A percentile compares a stretch with the other conserved stretches of the same genome.
phyloP scores from a whole-genome alignment of 805 yeast species.

The Starmerella gropengiesseri region DNA sequence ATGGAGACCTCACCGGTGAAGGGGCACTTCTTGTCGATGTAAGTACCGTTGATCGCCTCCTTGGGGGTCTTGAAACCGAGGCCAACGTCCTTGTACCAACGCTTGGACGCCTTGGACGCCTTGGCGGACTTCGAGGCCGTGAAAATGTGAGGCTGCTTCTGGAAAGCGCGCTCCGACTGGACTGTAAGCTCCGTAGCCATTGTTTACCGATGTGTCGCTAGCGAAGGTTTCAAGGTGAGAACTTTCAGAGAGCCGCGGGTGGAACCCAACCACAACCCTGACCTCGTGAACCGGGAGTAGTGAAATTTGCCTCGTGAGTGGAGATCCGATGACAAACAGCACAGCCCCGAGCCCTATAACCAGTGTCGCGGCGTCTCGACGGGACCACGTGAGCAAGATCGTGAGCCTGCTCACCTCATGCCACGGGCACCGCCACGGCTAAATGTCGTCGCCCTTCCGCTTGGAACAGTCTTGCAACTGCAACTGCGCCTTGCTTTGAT shows the following conservation, averaged over 20 bases:
- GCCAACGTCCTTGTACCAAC: slow-evolving; percentile 99
- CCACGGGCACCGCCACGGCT: too few species aligned
- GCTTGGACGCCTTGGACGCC: slow-evolving; percentile 97
- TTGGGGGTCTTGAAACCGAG: slow-evolving; percentile 99
- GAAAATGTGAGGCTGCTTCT: slow-evolving; percentile 99
- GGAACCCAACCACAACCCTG: slow-evolving; percentile 15
- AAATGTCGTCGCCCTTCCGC: too few species aligned
- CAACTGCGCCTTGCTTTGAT: too few species aligned
- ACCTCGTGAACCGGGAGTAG: not conserved
- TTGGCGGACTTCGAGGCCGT: slow-evolving; percentile 97
- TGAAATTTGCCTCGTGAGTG: slow-evolving; percentile 10
- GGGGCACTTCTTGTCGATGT: slow-evolving; percentile 99
- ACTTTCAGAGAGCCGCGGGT: slow-evolving; percentile 12
- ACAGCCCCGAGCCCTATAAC: slow-evolving; percentile 20
- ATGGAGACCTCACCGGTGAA: slow-evolving; percentile 93
- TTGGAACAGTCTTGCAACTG: too few species aligned
- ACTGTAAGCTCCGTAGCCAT: slow-evolving; percentile 99
- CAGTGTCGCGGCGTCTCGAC: not conserved
- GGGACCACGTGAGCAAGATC: not conserved
- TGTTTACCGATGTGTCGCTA: slow-evolving; percentile 19
- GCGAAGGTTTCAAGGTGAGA: slow-evolving; percentile 17
- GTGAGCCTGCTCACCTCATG: too few species aligned
- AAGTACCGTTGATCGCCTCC: slow-evolving; percentile 95
- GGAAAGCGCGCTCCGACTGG: slow-evolving; percentile 99
- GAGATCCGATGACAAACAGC: not conserved